Evolutionary conservation across 2,329 filamentous ascomycete genomes (phyloP).

Genomic region (Nemania sp.): DNA sequence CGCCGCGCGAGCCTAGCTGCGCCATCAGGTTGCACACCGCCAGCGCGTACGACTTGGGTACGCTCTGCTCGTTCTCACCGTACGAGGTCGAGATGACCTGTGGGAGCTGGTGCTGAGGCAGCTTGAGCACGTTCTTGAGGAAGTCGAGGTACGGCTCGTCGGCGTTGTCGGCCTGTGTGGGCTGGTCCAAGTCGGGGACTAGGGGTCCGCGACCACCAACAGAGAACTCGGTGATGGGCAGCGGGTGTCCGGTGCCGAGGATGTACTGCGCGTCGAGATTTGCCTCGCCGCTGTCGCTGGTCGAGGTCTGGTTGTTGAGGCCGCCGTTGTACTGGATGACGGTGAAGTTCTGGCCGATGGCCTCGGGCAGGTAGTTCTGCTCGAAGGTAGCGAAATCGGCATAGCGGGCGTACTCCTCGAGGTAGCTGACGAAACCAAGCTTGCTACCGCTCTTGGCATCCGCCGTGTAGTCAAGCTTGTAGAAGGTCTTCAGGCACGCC

Average conservation of each 20-base stretch:
- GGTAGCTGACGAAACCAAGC: constrained; percentile 27
- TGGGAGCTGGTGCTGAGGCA: constrained; percentile 56
- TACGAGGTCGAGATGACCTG: constrained; percentile 67
- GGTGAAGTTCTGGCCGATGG: constrained; percentile 24
- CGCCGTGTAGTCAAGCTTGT: constrained; percentile 26
- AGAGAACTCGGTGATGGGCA: constrained; percentile 28
- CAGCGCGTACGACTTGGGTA: constrained; percentile 60
- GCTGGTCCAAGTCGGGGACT: constrained; percentile 28
- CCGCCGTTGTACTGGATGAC: constrained; percentile 25
- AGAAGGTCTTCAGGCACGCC: constrained; percentile 23
- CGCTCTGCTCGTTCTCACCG: constrained; percentile 67
- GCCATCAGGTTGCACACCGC: constrained; percentile 64
- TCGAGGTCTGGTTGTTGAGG: constrained; percentile 22
- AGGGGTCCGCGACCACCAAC: constrained; percentile 26
- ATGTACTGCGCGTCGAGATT: constrained; percentile 30
- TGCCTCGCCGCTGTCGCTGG: constrained; percentile 25
- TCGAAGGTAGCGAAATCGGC: constrained; percentile 23
- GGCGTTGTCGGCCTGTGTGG: constrained; percentile 44
- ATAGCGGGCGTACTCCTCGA: constrained; percentile 30
- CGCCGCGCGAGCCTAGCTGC: constrained; percentile 65
- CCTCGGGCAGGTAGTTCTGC: constrained; percentile 22
- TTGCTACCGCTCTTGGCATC: constrained; percentile 29
- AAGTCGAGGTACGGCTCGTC: constrained; percentile 73
- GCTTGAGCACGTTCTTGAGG: constrained; percentile 59
- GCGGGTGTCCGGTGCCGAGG: constrained; percentile 22